phyloP scores from a whole-genome alignment of 225 moss, liverwort and hornwort species.

The Straminergon stramineum region DNA sequence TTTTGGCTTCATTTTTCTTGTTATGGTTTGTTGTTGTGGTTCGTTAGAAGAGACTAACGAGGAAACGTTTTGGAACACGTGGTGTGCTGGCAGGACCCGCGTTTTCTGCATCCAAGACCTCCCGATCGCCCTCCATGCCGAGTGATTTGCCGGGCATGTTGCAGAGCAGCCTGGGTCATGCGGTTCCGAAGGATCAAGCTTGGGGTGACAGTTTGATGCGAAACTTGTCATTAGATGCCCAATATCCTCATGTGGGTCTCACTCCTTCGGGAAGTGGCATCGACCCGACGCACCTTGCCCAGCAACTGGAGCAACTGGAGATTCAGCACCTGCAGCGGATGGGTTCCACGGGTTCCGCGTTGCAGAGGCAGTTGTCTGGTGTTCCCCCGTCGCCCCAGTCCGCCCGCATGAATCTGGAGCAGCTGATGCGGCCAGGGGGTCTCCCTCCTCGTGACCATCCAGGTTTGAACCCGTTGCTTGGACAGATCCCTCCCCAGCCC shows the following conservation, averaged over 20 bases:
- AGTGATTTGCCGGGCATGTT: slow-evolving; percentile 25
- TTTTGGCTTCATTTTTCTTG: not conserved
- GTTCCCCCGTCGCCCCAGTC: slow-evolving; percentile 37
- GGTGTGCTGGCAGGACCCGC: slow-evolving; percentile 12
- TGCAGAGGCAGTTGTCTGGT: slow-evolving; percentile 59
- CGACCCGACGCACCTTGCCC: slow-evolving; percentile 67
- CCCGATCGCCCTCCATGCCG: slow-evolving; percentile 21
- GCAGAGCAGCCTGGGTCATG: slow-evolving; percentile 20
- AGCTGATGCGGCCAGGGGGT: slow-evolving; percentile 63
- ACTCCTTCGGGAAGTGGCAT: slow-evolving; percentile 54
- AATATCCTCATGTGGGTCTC: slow-evolving; percentile 46
- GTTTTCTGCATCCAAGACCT: slow-evolving; percentile 20
- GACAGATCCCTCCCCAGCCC: slow-evolving; percentile 52
- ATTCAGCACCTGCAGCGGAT: slow-evolving; percentile 83
- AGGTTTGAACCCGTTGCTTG: slow-evolving; percentile 47
- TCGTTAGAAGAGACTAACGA: not conserved
- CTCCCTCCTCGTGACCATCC: slow-evolving; percentile 51
- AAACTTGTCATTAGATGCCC: slow-evolving; percentile 43
- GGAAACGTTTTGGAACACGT: not conserved
- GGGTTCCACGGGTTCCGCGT: slow-evolving; percentile 54
- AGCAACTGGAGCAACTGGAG: slow-evolving; percentile 73
- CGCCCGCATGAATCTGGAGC: slow-evolving; percentile 42
- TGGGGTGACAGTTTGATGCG: slow-evolving; percentile 78
- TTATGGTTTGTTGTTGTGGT: not conserved
- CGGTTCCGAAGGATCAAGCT: slow-evolving; percentile 37